Base-by-base conservation (phyloP, 2,329 filamentous ascomycete genomes). In the Aspergillus quadricinctus region DNA sequence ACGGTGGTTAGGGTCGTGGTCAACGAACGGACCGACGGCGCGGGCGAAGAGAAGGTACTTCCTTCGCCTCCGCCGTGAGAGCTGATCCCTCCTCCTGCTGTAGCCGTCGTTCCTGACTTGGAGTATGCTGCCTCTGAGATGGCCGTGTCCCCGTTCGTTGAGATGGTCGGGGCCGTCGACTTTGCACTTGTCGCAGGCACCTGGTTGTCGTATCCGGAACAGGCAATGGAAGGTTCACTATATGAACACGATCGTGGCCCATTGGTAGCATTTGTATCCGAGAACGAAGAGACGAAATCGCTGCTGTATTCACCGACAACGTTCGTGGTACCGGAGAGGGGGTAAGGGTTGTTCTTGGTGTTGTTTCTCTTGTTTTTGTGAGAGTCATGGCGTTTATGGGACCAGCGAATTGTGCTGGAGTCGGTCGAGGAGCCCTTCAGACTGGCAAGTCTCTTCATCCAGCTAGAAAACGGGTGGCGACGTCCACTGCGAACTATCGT, bases 381-480 rank as follows among this genome's bases (percentile, higher is more conserved):
- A 49, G 60, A 50, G 41, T 59, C 49, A 54, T 68, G 53, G 59
- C 70, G 72, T 59, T 74, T 76, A 59, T 78, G 75, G 14, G 73
- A 70, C 62, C 70, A 73, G 49, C 69, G 68, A 46, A 69, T 57
- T 63, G 69, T 60, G 60, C 66, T 64, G 17, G 79, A 74, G 58
- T 85, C 84, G 31, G 87, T 88, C 4, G 86, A 23, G 10, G 43
- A 87, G 55, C 78, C 81, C 74, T 96, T 97, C 76, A 96, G 88
- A 72, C 88, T 93, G 59, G 92, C 87, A 56, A 97, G 84, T 69
- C 92, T 92, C 81, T 92, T 96, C 80, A 99, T 91, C 89, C 93
- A 95, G 64, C 87, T 90, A 49, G 92, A 85, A 71, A 97, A 97
- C 25, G 92, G 93, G 61, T 90, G 86, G 66, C 92, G 88, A 63